Conservation (phyloP, 192 early-diverging fungal species). For the Physocladia obscura region DNA sequence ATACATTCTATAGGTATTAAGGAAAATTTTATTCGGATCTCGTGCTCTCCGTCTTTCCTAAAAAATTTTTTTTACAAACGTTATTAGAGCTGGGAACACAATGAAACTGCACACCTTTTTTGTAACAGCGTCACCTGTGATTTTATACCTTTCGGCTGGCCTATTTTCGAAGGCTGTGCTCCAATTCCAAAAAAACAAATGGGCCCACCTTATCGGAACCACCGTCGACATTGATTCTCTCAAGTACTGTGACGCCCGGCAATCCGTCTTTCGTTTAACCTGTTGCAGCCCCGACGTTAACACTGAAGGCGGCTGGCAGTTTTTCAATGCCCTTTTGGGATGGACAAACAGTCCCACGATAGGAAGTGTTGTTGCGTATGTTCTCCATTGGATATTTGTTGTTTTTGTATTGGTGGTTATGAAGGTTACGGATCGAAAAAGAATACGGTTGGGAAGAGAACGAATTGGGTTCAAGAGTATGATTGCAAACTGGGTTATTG, state of each 20-base stretch:
- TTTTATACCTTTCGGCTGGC: conserved; percentile 80
- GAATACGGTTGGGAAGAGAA: neutral
- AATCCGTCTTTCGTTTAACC: conserved; percentile 34
- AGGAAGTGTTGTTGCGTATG: conserved; percentile 75
- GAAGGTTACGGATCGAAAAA: conserved; percentile 25
- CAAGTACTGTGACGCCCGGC: conserved; percentile 2
- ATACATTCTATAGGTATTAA: conserved; percentile 68
- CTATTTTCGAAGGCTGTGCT: conserved; percentile 69
- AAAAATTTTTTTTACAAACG: neutral
- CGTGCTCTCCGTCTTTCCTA: neutral
- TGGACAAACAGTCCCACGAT: conserved; percentile 75
- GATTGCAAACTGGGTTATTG: no score
- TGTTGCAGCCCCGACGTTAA: conserved; percentile 59
- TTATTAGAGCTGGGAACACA: conserved; percentile 51
- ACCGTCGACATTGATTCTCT: neutral
- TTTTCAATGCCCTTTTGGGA: conserved; percentile 76
- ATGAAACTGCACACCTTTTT: conserved; percentile 80
- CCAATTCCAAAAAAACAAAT: conserved; percentile 67
- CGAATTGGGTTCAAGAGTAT: conserved; percentile 9
- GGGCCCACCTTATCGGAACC: neutral
- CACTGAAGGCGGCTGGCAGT: conserved; percentile 57
- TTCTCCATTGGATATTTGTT: conserved; percentile 74
- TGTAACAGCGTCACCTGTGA: conserved; percentile 61
- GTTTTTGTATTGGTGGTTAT: conserved; percentile 49
- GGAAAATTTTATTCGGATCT: no score